Evolutionary conservation across 352 stramenopile genomes (phyloP).

Genomic region (Phytophthora fragariae): DNA sequence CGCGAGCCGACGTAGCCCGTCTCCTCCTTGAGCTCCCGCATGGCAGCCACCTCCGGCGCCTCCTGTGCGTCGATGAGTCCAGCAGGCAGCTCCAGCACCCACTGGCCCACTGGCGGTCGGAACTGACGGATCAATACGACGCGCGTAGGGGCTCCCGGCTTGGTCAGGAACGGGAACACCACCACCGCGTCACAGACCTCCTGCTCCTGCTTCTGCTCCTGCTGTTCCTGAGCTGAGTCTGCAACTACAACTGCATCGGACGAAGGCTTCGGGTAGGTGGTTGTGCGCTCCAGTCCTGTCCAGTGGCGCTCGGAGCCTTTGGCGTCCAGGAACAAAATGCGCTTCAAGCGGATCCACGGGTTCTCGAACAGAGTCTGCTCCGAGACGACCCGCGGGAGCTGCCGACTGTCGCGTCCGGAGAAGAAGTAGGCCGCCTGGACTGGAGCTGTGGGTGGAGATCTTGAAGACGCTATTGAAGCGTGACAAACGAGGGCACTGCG

Average conservation of each 20-base stretch:
- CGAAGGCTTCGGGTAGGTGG: slow-evolving; percentile 52
- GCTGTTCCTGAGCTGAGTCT: slow-evolving; percentile 3
- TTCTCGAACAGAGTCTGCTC: slow-evolving; percentile 75
- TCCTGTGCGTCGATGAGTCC: slow-evolving; percentile 92
- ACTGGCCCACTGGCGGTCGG: slow-evolving; percentile 83
- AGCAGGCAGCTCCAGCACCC: slow-evolving; percentile 92
- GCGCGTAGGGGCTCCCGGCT: slow-evolving; percentile 29
- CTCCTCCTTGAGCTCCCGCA: slow-evolving; percentile 90
- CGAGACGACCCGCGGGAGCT: slow-evolving; percentile 54
- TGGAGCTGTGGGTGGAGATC: slow-evolving; percentile 4
- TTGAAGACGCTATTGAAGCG: background rate
- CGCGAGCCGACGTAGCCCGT: slow-evolving; percentile 84
- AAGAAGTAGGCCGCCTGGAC: slow-evolving; percentile 13
- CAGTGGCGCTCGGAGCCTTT: slow-evolving; percentile 58
- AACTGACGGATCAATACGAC: slow-evolving; percentile 93
- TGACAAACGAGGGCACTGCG: slow-evolving; percentile 1
- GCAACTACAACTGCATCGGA: background rate
- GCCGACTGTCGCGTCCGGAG: slow-evolving; percentile 14
- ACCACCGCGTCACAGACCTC: slow-evolving; percentile 74
- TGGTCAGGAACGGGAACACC: slow-evolving; percentile 76
- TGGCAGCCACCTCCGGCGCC: slow-evolving; percentile 70
- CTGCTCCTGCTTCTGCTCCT: background rate
- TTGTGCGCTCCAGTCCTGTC: slow-evolving; percentile 75
- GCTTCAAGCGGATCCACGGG: slow-evolving; percentile 68
- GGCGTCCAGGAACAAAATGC: slow-evolving; percentile 70